Conservation (phyloP, 2,329 filamentous ascomycete genomes). For the Onygenales sp. region DNA sequence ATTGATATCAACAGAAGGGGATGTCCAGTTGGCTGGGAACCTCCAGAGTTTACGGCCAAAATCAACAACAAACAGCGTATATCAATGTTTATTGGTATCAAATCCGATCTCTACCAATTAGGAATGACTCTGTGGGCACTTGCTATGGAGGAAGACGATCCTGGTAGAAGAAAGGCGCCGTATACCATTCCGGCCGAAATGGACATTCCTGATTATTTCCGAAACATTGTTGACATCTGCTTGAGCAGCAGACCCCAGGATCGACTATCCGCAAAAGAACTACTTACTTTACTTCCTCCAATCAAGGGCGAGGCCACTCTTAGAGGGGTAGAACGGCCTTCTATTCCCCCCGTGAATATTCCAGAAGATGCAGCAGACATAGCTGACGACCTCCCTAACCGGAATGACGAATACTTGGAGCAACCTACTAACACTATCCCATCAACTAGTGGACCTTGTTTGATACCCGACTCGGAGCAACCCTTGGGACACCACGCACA, state of each 20-base stretch:
- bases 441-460: slow-evolving; percentile 7
- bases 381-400: slow-evolving; percentile 5
- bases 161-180: slow-evolving; percentile 67
- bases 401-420: slow-evolving; percentile 2
- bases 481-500: no score
- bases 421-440: slow-evolving; percentile 7
- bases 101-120: slow-evolving; percentile 90
- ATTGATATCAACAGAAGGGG: slow-evolving; percentile 97
- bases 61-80: slow-evolving; percentile 85
- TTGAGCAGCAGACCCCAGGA: slow-evolving; percentile 63
- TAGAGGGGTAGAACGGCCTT: not conserved
- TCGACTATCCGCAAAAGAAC: slow-evolving; percentile 61
- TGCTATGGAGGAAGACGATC: slow-evolving; percentile 79
- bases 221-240: slow-evolving; percentile 64
- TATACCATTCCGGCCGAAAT: slow-evolving; percentile 48
- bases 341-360: not conserved
- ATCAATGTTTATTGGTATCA: slow-evolving; percentile 95
- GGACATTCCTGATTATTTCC: slow-evolving; percentile 67
- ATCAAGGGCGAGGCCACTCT: not conserved
- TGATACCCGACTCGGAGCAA: slow-evolving; percentile 6
- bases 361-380: slow-evolving; percentile 10
- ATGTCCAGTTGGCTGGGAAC: slow-evolving; percentile 97
- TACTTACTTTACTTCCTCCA: slow-evolving; percentile 60
- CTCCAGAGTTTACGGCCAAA: slow-evolving; percentile 76
- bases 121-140: slow-evolving; percentile 96